phyloP scores from a whole-genome alignment of 2,329 filamentous ascomycete genomes.

The Furcasterigmium furcatum region DNA sequence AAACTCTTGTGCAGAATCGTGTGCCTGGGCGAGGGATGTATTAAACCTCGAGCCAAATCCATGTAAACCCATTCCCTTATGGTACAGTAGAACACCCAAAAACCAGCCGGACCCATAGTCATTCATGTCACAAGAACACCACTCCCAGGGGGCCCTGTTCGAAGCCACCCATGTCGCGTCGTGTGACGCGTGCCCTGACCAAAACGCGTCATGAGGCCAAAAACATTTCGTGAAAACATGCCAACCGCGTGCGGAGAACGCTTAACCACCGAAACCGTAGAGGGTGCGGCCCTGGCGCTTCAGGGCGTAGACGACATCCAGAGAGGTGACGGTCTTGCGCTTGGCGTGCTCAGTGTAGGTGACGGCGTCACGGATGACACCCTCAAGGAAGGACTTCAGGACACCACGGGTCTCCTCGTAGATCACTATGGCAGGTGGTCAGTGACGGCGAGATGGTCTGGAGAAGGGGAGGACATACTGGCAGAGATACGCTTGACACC shows the following conservation, averaged over 20 bases:
- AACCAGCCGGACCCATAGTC: constrained; percentile 37
- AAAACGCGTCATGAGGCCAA: constrained; percentile 14
- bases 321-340: constrained; percentile 74
- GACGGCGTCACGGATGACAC: constrained; percentile 73
- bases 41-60: constrained; percentile 14
- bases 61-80: constrained; percentile 36
- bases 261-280: constrained; percentile 87
- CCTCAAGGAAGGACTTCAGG: constrained; percentile 75
- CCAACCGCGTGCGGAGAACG: constrained; percentile 10
- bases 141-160: constrained; percentile 12
- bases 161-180: constrained; percentile 4
- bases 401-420: constrained; percentile 78
- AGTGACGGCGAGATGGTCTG: constrained; percentile 4
- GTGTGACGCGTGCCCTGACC: background rate
- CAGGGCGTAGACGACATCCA: constrained; percentile 65
- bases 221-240: constrained; percentile 32
- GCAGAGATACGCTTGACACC: constrained; percentile 99
- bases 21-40: constrained; percentile 11
- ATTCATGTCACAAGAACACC: constrained; percentile 34
- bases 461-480: constrained; percentile 52
- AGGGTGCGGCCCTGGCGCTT: constrained; percentile 73
- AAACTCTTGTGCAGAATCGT: background rate
- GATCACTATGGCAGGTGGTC: constrained; percentile 50
- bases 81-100: constrained; percentile 39
- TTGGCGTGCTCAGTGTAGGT: constrained; percentile 80